A percentile compares a stretch with the other conserved stretches of the same genome.
phyloP scores from a whole-genome alignment of 2,329 filamentous ascomycete genomes.

The Fusarium anthophilum region DNA sequence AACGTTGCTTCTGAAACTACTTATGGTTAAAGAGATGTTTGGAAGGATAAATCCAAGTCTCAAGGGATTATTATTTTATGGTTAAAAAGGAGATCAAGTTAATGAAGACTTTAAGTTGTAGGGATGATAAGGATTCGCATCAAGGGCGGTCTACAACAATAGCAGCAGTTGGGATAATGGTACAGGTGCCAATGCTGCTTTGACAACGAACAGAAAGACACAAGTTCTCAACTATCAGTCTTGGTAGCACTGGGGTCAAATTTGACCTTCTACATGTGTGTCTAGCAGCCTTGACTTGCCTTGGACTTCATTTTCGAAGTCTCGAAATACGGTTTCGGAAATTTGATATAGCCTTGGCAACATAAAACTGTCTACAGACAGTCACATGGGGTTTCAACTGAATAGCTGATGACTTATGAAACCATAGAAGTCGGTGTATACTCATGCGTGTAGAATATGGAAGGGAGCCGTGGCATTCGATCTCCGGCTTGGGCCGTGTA shows the following conservation, averaged over 20 bases:
- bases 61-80: background rate
- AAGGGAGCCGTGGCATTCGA: background rate
- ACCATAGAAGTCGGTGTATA: background rate
- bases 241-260: background rate
- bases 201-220: background rate
- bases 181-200: background rate
- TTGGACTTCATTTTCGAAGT: background rate
- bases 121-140: background rate
- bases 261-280: background rate
- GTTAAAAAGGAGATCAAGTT: background rate
- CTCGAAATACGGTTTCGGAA: slow-evolving; percentile 2
- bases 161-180: background rate
- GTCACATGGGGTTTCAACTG: background rate
- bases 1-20: background rate
- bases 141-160: background rate
- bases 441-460: background rate
- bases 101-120: background rate
- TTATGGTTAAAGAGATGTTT: slow-evolving; percentile 3
- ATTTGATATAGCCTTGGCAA: background rate
- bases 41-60: background rate
- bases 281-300: background rate
- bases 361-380: background rate
- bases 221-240: background rate
- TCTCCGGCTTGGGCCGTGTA: background rate
- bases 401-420: background rate